Evolutionary conservation across 2,329 filamentous ascomycete genomes (phyloP).

Genomic region (Hypoxylon sp.): DNA sequence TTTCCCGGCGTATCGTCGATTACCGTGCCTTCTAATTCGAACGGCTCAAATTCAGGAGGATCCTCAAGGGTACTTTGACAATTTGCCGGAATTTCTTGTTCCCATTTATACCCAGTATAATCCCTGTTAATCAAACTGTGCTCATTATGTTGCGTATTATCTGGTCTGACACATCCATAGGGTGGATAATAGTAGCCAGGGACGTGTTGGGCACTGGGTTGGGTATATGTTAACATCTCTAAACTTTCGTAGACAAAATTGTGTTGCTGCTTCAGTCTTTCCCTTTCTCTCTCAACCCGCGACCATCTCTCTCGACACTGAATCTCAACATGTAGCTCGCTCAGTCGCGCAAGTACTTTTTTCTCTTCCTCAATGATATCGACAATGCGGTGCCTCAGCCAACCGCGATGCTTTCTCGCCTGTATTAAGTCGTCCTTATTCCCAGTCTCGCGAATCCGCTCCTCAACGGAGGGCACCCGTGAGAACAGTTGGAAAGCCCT

Average conservation of each 20-base stretch:
- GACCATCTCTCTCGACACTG: slow-evolving; percentile 61
- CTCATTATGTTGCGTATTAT: neutral
- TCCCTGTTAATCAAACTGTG: neutral
- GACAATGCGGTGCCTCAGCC: slow-evolving; percentile 61
- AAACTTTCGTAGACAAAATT: slow-evolving; percentile 8
- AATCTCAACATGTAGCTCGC: slow-evolving; percentile 66
- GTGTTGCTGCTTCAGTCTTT: slow-evolving; percentile 32
- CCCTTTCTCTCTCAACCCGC: slow-evolving; percentile 52
- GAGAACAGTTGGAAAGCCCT: slow-evolving; percentile 59
- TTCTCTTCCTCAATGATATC: slow-evolving; percentile 64
- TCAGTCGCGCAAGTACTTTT: slow-evolving; percentile 62
- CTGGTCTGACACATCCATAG: neutral
- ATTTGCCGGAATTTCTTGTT: neutral
- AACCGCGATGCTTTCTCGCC: slow-evolving; percentile 60
- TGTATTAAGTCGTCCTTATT: slow-evolving; percentile 48
- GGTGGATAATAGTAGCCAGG: neutral
- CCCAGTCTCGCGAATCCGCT: slow-evolving; percentile 45
- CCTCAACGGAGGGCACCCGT: slow-evolving; percentile 58
- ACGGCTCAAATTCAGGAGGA: slow-evolving; percentile 6
- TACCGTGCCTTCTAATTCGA: slow-evolving; percentile 10
- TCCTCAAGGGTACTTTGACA: neutral
- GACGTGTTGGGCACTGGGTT: neutral
- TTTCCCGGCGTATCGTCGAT: neutral
- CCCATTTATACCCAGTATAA: slow-evolving; percentile 6
- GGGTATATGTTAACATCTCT: neutral